phyloP scores from a whole-genome alignment of 495 filamentous ascomycete species.

The Podospora didyma region DNA sequence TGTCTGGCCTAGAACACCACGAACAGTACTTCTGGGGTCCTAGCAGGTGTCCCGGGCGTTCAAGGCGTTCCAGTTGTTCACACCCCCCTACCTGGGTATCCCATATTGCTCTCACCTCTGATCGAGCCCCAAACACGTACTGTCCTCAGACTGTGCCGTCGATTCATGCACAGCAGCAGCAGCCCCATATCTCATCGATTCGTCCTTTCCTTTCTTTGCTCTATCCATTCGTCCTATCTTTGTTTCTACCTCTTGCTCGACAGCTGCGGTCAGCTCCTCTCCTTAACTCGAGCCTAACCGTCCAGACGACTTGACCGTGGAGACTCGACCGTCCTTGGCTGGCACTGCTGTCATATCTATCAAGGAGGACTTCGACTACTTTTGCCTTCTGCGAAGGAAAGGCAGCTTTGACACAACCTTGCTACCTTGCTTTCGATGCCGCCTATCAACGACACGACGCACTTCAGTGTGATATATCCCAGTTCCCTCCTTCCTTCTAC shows the following conservation, averaged over 20 bases:
- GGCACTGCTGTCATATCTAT: constrained; percentile 2
- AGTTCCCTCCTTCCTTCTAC: background rate
- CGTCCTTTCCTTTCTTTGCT: constrained; percentile 13
- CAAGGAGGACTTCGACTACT: background rate
- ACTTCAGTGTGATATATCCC: background rate
- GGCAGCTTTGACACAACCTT: background rate
- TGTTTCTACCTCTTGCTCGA: constrained; percentile 12
- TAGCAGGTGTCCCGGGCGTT: constrained; percentile 11
- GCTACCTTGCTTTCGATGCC: background rate
- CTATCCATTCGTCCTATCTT: constrained; percentile 17
- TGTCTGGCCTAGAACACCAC: constrained; percentile 4
- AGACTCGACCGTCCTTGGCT: background rate
- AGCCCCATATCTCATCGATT: constrained; percentile 16
- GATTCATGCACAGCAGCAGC: constrained; percentile 28
- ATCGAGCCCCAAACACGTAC: constrained; percentile 26
- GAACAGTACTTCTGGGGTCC: background rate
- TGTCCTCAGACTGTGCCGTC: constrained; percentile 29
- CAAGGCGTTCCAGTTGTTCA: background rate
- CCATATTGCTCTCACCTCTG: constrained; percentile 23
- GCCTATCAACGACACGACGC: background rate
- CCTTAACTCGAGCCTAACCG: constrained; percentile 12
- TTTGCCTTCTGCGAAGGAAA: background rate
- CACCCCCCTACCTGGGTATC: constrained; percentile 28
- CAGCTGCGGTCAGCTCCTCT: constrained; percentile 18
- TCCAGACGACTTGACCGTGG: background rate